These are phyloP conservation scores for Venturiaceae sp. DNA, from an alignment of 2,329 filamentous ascomycete genomes.

Conservation along the genomic window DNA sequence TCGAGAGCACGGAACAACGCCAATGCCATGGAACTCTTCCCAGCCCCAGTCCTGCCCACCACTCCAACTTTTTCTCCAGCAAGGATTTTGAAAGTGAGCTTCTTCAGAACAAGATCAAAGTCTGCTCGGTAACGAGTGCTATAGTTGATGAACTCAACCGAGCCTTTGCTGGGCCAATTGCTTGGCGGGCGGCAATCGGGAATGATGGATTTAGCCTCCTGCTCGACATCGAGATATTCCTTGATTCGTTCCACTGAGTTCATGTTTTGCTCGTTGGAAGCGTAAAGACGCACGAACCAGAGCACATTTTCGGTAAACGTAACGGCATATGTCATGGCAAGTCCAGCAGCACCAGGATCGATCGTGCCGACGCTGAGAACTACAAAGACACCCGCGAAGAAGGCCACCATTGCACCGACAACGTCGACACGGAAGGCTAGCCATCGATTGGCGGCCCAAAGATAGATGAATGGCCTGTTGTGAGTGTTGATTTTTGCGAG, in stretches of 20 bases:
- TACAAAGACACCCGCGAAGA: slow-evolving; percentile 88
- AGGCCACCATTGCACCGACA: slow-evolving; percentile 81
- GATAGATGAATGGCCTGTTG: slow-evolving; percentile 85
- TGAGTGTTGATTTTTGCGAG: slow-evolving; percentile 80
- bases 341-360: slow-evolving; percentile 82
- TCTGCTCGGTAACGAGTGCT: slow-evolving; percentile 82
- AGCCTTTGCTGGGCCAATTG: slow-evolving; percentile 78
- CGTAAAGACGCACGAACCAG: slow-evolving; percentile 91
- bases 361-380: slow-evolving; percentile 73
- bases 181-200: slow-evolving; percentile 66
- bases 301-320: slow-evolving; percentile 95
- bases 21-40: slow-evolving; percentile 89
- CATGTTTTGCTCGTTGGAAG: slow-evolving; percentile 98
- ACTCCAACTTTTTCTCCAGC: slow-evolving; percentile 91
- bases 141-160: slow-evolving; percentile 82
- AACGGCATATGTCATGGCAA: slow-evolving; percentile 91
- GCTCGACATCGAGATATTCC: slow-evolving; percentile 93
- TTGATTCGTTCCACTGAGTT: slow-evolving; percentile 97
- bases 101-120: slow-evolving; percentile 74
- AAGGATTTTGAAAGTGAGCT: slow-evolving; percentile 77
- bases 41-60: slow-evolving; percentile 88
- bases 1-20: slow-evolving; percentile 91
- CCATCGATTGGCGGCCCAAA: slow-evolving; percentile 97
- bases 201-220: slow-evolving; percentile 73
- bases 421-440: slow-evolving; percentile 86